These are phyloP conservation scores for Dothidotthia symphoricarpi DNA, from an alignment of 2,329 filamentous ascomycete species.

Conservation along the genomic window DNA sequence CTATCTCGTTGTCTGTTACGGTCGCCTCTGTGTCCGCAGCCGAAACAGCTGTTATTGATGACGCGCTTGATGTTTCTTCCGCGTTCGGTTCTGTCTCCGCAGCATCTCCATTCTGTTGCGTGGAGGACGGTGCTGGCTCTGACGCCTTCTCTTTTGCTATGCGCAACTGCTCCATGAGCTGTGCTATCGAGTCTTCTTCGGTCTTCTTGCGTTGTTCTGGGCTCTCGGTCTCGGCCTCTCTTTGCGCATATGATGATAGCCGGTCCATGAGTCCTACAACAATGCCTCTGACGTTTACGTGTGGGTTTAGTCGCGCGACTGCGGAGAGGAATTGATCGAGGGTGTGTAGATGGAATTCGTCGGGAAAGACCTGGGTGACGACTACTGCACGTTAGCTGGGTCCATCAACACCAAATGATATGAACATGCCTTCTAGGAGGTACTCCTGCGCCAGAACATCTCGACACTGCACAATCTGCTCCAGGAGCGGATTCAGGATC, in stretches of 20 bases:
- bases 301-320: constrained; percentile 87
- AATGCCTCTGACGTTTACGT: constrained; percentile 97
- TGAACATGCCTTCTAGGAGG: constrained; percentile 68
- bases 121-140: constrained; percentile 21
- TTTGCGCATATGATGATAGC: constrained; percentile 88
- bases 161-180: constrained; percentile 74
- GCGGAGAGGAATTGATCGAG: constrained; percentile 92
- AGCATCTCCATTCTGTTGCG: constrained; percentile 42
- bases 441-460: constrained; percentile 98
- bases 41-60: constrained; percentile 31
- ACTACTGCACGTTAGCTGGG: constrained; percentile 54
- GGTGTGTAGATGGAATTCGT: constrained; percentile 96
- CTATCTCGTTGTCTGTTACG: constrained; percentile 45
- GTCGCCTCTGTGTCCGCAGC: constrained; percentile 39
- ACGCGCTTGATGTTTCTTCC: constrained; percentile 31
- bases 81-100: constrained; percentile 20
- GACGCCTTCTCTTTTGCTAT: constrained; percentile 59
- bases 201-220: constrained; percentile 70
- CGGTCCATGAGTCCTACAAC: constrained; percentile 98
- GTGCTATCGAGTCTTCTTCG: constrained; percentile 79
- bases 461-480: constrained; percentile 96
- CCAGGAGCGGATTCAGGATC: constrained; percentile 83
- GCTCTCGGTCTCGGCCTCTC: constrained; percentile 72
- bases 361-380: constrained; percentile 97
- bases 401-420: neutral